Evolutionary conservation across 441 rosid genomes (phyloP).

Genomic region (Erodium texanum): DNA sequence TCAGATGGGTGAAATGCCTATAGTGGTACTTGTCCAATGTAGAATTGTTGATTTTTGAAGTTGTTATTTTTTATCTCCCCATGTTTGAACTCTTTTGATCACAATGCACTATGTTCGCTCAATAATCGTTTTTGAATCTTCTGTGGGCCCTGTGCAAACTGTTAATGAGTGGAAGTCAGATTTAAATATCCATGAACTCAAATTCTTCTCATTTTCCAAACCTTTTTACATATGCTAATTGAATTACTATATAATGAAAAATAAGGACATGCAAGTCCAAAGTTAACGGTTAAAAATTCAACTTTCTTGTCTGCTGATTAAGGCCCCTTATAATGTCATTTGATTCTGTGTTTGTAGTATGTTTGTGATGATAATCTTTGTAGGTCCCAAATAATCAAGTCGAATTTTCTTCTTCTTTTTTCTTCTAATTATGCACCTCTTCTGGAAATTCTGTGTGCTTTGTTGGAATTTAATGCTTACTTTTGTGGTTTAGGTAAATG

Average conservation of each 20-base stretch:
- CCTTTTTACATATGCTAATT: not conserved
- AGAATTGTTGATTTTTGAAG: too few relatives aligned
- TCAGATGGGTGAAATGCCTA: not conserved
- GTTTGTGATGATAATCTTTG: not conserved
- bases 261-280: not conserved
- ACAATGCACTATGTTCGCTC: too few relatives aligned
- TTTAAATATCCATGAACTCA: not conserved
- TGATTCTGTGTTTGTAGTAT: not conserved
- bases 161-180: not conserved
- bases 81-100: too few relatives aligned
- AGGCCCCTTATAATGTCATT: not conserved
- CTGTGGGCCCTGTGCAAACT: not conserved
- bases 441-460: not conserved
- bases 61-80: too few relatives aligned
- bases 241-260: not conserved
- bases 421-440: not conserved
- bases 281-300: not conserved
- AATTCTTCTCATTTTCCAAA: not conserved
- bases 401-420: not conserved
- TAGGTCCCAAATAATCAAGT: not conserved
- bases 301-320: not conserved
- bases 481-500: constrained; percentile 52
- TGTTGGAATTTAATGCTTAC: not conserved
- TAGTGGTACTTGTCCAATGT: not conserved
- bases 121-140: too few relatives aligned